These are phyloP conservation scores for Termitomyces sp. DNA, from an alignment of 768 basidiomycete genomes.

Conservation along the genomic window DNA sequence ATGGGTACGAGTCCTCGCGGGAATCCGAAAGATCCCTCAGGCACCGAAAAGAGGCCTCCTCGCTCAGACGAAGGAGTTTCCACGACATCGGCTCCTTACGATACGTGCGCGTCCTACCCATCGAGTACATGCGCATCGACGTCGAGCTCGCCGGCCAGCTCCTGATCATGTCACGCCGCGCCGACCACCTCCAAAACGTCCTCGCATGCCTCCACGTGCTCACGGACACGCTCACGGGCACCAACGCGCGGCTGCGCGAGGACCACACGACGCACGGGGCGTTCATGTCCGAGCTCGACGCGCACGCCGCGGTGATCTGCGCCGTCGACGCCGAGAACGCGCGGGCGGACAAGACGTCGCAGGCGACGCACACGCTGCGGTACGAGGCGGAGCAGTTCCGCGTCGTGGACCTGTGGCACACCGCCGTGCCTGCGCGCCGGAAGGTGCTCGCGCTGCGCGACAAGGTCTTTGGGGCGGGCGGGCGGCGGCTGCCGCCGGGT, in stretches of 20 bases:
- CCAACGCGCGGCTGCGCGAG: slow-evolving; percentile 50
- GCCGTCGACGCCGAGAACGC: slow-evolving; percentile 45
- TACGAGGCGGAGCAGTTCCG: slow-evolving; percentile 71
- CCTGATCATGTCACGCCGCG: slow-evolving; percentile 62
- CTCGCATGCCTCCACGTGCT: slow-evolving; percentile 53
- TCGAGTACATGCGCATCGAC: slow-evolving; percentile 70
- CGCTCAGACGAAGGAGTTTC: slow-evolving; percentile 55
- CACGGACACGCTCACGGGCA: slow-evolving; percentile 43
- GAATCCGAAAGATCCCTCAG: slow-evolving; percentile 10
- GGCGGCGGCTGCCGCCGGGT: slow-evolving; percentile 40
- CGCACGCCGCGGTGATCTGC: slow-evolving; percentile 39
- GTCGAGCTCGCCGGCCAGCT: slow-evolving; percentile 75
- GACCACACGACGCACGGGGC: slow-evolving; percentile 51
- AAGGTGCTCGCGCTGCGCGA: slow-evolving; percentile 63
- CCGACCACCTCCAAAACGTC: slow-evolving; percentile 62
- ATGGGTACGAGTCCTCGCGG: slow-evolving; percentile 10
- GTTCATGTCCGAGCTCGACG: slow-evolving; percentile 40
- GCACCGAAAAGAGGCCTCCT: neutral
- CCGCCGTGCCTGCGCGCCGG: slow-evolving; percentile 51
- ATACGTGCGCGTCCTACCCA: slow-evolving; percentile 39
- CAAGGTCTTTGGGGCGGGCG: slow-evolving; percentile 61
- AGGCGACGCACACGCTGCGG: slow-evolving; percentile 59
- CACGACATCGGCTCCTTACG: slow-evolving; percentile 52
- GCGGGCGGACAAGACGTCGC: slow-evolving; percentile 46
- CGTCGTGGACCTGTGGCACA: slow-evolving; percentile 61